phyloP scores from a whole-genome alignment of 768 basidiomycete genomes.

The Vararia minispora region DNA sequence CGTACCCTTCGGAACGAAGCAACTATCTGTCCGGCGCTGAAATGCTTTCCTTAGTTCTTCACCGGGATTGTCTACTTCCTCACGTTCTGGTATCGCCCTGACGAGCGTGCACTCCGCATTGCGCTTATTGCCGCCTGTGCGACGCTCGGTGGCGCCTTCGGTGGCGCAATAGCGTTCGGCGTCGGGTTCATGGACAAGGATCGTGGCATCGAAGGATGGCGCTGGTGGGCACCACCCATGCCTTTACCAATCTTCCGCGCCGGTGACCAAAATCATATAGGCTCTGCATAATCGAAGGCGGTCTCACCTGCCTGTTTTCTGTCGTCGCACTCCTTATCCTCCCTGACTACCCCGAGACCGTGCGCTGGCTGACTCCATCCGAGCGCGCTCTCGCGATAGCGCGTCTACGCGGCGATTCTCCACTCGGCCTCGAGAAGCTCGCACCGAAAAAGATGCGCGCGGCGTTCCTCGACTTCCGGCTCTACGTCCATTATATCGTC shows the following conservation, averaged over 20 bases:
- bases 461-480: slow-evolving; percentile 26
- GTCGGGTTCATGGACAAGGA: slow-evolving; percentile 21
- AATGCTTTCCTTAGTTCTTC: no score
- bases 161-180: slow-evolving; percentile 20
- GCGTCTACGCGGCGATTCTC: slow-evolving; percentile 28
- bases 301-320: slow-evolving; percentile 29
- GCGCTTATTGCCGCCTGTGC: slow-evolving; percentile 23
- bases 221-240: slow-evolving; percentile 23
- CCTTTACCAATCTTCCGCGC: slow-evolving; percentile 21
- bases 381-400: slow-evolving; percentile 30
- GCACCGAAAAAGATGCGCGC: slow-evolving; percentile 26
- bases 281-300: slow-evolving; percentile 36
- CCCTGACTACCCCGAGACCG: slow-evolving; percentile 40
- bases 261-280: no score
- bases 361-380: slow-evolving; percentile 29
- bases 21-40: no score
- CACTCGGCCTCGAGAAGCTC: slow-evolving; percentile 23
- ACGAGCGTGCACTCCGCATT: slow-evolving; percentile 19
- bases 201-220: slow-evolving; percentile 18
- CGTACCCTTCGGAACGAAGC: no score
- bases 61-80: slow-evolving; percentile 31
- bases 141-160: slow-evolving; percentile 17
- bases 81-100: slow-evolving; percentile 34
- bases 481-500: slow-evolving; percentile 28
- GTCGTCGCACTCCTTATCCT: slow-evolving; percentile 24